phyloP scores from a whole-genome alignment of 495 filamentous ascomycete genomes.

The Podospora bellae-mahoneyi region DNA sequence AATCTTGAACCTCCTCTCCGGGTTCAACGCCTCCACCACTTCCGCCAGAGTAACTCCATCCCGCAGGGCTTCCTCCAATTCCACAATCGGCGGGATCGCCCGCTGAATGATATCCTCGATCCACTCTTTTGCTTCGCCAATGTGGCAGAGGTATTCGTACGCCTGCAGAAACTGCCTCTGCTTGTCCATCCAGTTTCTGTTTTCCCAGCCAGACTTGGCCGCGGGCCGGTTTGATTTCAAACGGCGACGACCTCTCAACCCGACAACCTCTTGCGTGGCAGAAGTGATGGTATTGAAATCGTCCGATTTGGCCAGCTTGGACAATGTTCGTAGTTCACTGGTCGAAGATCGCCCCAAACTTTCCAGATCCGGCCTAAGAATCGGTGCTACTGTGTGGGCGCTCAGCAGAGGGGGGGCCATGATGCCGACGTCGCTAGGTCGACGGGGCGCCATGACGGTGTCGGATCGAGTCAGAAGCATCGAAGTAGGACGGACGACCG shows the following conservation, averaged over 20 bases:
- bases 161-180: slow-evolving; percentile 94
- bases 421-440: slow-evolving; percentile 25
- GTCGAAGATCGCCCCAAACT: slow-evolving; percentile 80
- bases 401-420: slow-evolving; percentile 39
- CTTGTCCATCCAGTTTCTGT: slow-evolving; percentile 97
- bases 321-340: slow-evolving; percentile 82
- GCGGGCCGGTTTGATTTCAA: slow-evolving; percentile 52
- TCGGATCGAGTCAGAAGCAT: slow-evolving; percentile 54
- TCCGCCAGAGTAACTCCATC: slow-evolving; percentile 95
- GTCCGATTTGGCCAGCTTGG: slow-evolving; percentile 75
- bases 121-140: slow-evolving; percentile 99
- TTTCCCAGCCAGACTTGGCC: slow-evolving; percentile 66
- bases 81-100: slow-evolving; percentile 89
- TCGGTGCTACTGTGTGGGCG: slow-evolving; percentile 43
- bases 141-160: slow-evolving; percentile 98
- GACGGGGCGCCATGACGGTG: slow-evolving; percentile 33
- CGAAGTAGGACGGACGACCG: slow-evolving; percentile 50
- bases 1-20: slow-evolving; percentile 69
- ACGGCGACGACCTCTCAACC: slow-evolving; percentile 76
- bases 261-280: slow-evolving; percentile 76
- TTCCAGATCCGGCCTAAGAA: slow-evolving; percentile 68
- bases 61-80: slow-evolving; percentile 87
- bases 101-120: slow-evolving; percentile 91
- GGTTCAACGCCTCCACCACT: slow-evolving; percentile 86
- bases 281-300: slow-evolving; percentile 70